Evolutionary conservation across 2,329 filamentous ascomycete species (phyloP), one percentile per base, ranked within the genome.

Genomic region (Aspergillus sp.): DNA sequence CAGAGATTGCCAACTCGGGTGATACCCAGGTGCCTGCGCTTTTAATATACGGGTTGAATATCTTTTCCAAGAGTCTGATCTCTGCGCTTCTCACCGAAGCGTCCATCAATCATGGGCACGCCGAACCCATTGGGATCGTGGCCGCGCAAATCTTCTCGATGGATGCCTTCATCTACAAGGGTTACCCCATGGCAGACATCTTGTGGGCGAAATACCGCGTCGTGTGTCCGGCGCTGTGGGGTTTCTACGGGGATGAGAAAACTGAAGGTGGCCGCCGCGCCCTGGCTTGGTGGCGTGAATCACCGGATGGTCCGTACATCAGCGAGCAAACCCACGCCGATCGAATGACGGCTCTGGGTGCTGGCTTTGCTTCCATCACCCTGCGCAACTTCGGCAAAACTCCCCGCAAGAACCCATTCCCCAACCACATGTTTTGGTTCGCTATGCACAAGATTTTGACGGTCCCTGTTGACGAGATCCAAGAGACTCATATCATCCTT

Each of bases 121-220:
- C 89, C 9, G 88, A 94, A 60, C 87, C 89, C 0, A 81, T 95
- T 42, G 91, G 91, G n/a, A 83, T 93, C 20, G 78, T 92, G 20
- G 81, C 86, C 1, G 88, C 87, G 5, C 84, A 86, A 58, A 81
- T 95, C 25, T 93, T 95, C 67, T 87, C 88, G 1, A 79, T 82
- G 48, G 78, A 83, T 16, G 79, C 83, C 14, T 88, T 89, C 64
- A 77, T 81, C 49, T 88, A 85, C 79, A 81, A 86, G 47, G 87
- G 84, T 7, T 73, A 81, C 45, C 81, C 86, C 1, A 78, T 96
- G 53, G 86, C 91, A 48, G 89, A 95, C 66, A 89, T 97, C 54
- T 78, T 97, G 25, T 87, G 96, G 64, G 87, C 92, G 50, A 97
- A 97, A 71, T 88, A 89, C 64, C 85, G 91, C 54, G 79, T 88